Evolutionary conservation across 495 filamentous ascomycete species (phyloP).

Genomic region (Hypoxylon trugodes): DNA sequence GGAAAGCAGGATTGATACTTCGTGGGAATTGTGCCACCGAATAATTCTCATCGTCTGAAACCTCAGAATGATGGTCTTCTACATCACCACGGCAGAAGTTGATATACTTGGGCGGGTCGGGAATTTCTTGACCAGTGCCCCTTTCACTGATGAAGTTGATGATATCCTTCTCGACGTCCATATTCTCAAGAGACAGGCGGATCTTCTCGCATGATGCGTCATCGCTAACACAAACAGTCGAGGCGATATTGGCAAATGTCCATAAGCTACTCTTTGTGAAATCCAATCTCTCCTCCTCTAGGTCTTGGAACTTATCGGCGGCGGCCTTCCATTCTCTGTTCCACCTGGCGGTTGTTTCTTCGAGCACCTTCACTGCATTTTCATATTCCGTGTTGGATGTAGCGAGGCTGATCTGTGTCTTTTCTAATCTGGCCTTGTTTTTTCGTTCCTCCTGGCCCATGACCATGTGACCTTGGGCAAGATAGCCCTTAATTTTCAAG

Average conservation of each 20-base stretch:
- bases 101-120: constrained; percentile 96
- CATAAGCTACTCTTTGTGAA: constrained; percentile 97
- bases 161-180: constrained; percentile 97
- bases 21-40: constrained; percentile 95
- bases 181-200: constrained; percentile 90
- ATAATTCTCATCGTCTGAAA: constrained; percentile 84
- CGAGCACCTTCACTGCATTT: constrained; percentile 86
- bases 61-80: constrained; percentile 80
- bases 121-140: constrained; percentile 96
- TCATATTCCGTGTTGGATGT: constrained; percentile 94
- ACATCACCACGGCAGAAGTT: constrained; percentile 95
- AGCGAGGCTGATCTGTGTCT: constrained; percentile 94
- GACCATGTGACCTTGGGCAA: constrained; percentile 99
- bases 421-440: constrained; percentile 98
- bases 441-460: constrained; percentile 99
- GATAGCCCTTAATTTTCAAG: constrained; percentile 96
- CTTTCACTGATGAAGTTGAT: constrained; percentile 84
- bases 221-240: constrained; percentile 98
- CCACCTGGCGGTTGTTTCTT: constrained; percentile 95
- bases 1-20: constrained; percentile 92
- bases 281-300: constrained; percentile 96
- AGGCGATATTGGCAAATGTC: constrained; percentile 96
- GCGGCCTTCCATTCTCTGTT: constrained; percentile 98
- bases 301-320: constrained; percentile 99
- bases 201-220: constrained; percentile 98